Evolutionary conservation across 805 yeast genomes (phyloP), one percentile per base, ranked within the genome.

Genomic region (Naumovozyma dairenensis): DNA sequence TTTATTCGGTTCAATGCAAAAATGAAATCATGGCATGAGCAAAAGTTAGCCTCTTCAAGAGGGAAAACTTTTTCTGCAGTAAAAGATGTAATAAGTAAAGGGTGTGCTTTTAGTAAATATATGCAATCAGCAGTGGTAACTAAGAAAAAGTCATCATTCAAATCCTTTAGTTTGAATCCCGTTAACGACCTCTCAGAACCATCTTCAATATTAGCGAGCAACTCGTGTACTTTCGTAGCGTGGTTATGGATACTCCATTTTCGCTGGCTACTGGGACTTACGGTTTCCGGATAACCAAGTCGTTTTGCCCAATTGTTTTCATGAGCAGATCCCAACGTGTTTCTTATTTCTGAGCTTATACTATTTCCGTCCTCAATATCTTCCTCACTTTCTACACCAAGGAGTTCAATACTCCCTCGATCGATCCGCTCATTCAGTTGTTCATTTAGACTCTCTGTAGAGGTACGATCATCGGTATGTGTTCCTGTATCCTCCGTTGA

Each of bases 21-120:
- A 4, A 33, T 24, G 4, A 35, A 15, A 3, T 34, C 35, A 21
- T 24, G 25, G 6, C 24, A 13, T n/a, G 27, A 12, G 25, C 54
- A 49, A 5, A 46, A 25, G 3, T 35, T 19, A 6, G 31, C 30
- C 5, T 33, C 34, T 2, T 34, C 29, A 4, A 42, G 17, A 8
- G 53, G 55, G 26, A 53, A 53, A 5, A 51, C 38, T 2, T 42
- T 44, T 16, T 45, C 42, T 4, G 13, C 13, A 2, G 54, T 42
- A 25, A 38, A 49, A 3, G 58, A 49, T 6, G 43, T 42, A 7
- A 51, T 33, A 1, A 50, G 25, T 24, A 51, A 33, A 4, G 58
- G 58, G 25, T 45, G 33, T 1, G 45, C 33, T 28, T 44, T 48
- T 15, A 45, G 21, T 10, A 53, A 22, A 26, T 33, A 42, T 6